A percentile compares a stretch with the other conserved stretches of the same genome.
Evolutionary conservation across 208 protist genomes (phyloP).

Genomic region (Leptomonas seymouri): DNA sequence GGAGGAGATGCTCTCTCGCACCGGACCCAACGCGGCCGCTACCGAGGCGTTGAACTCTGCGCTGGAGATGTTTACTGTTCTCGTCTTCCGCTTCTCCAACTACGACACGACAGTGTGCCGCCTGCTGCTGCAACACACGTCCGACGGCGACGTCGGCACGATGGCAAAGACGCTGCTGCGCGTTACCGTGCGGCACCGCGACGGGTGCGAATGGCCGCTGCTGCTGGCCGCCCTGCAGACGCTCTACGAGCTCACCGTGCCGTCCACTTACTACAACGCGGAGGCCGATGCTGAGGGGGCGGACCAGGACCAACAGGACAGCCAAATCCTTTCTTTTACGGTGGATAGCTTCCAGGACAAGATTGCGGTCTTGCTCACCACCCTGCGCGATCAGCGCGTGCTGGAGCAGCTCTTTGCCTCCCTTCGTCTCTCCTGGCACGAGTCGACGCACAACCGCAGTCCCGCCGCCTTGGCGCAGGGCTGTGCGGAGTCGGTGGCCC

Average conservation of each 20-base stretch:
- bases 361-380: slow-evolving; percentile 38
- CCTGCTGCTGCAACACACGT: slow-evolving; percentile 78
- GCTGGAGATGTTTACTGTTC: slow-evolving; percentile 74
- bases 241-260: slow-evolving; percentile 82
- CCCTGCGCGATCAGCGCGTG: slow-evolving; percentile 43
- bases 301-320: slow-evolving; percentile 33
- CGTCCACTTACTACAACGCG: slow-evolving; percentile 74
- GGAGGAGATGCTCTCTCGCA: slow-evolving; percentile 59
- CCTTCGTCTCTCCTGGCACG: slow-evolving; percentile 43
- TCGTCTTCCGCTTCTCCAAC: slow-evolving; percentile 81
- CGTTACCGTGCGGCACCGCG: slow-evolving; percentile 44
- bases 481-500: slow-evolving; percentile 31
- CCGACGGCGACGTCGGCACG: slow-evolving; percentile 44
- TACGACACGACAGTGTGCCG: slow-evolving; percentile 62
- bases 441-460: slow-evolving; percentile 37
- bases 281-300: slow-evolving; percentile 1
- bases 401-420: slow-evolving; percentile 58
- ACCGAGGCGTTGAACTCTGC: slow-evolving; percentile 36
- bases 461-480: slow-evolving; percentile 33
- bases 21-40: slow-evolving; percentile 6
- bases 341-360: slow-evolving; percentile 56
- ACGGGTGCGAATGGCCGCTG: slow-evolving; percentile 75
- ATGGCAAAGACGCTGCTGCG: slow-evolving; percentile 45
- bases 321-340: slow-evolving; percentile 70
- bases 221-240: slow-evolving; percentile 73